Evolutionary conservation across 495 filamentous ascomycete species (phyloP).

Genomic region (Saxispiralis lemnorum): DNA sequence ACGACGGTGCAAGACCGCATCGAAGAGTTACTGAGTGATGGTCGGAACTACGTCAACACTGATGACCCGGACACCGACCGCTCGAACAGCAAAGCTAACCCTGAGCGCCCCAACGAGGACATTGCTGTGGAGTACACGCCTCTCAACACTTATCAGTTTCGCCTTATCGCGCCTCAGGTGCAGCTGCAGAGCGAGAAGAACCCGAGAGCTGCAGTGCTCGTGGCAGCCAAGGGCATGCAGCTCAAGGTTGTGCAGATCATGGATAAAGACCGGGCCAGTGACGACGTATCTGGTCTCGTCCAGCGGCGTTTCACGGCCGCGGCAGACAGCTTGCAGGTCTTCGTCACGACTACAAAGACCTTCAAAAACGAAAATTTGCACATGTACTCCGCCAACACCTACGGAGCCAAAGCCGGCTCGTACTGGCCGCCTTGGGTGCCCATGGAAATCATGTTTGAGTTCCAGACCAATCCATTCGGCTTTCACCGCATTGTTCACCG

Average conservation of each 20-base stretch:
- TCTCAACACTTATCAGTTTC: constrained; percentile 84
- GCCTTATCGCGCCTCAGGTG: constrained; percentile 89
- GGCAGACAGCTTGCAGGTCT: constrained; percentile 94
- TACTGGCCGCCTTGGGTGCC: constrained; percentile 97
- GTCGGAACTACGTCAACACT: constrained; percentile 62
- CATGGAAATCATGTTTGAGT: constrained; percentile 96
- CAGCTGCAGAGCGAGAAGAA: constrained; percentile 98
- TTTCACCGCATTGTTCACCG: constrained; percentile 89
- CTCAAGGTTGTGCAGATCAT: constrained; percentile 92
- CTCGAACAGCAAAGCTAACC: constrained; percentile 8
- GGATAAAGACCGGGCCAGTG: constrained; percentile 80
- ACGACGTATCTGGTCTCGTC: constrained; percentile 85
- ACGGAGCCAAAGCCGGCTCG: constrained; percentile 67
- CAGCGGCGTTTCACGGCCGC: constrained; percentile 83
- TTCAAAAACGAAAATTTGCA: constrained; percentile 64
- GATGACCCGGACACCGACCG: constrained; percentile 34
- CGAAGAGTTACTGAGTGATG: constrained; percentile 68
- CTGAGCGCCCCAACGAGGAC: constrained; percentile 45
- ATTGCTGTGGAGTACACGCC: constrained; percentile 82
- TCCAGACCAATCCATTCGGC: constrained; percentile 75
- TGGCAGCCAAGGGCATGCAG: constrained; percentile 91
- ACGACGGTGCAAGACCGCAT: constrained; percentile 68
- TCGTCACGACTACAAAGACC: constrained; percentile 81
- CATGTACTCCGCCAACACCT: constrained; percentile 83
- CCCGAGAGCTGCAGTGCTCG: constrained; percentile 74